These are phyloP conservation scores for Mycena polygramma DNA, from an alignment of 768 basidiomycete genomes.

Conservation along the genomic window DNA sequence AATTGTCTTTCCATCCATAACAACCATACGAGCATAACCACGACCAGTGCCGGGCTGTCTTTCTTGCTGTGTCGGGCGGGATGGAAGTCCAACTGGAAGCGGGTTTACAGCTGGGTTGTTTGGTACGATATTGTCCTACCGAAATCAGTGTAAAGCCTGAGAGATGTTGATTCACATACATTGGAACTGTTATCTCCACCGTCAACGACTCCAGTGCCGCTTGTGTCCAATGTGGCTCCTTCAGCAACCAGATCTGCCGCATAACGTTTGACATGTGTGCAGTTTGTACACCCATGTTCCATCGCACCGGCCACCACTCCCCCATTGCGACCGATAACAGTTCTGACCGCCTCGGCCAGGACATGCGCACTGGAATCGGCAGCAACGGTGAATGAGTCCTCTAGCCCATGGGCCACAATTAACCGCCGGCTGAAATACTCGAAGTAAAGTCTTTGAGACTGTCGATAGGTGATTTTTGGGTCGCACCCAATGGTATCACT, in stretches of 20 bases:
- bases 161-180: too few species aligned
- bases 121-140: too few species aligned
- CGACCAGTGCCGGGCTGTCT: too few species aligned
- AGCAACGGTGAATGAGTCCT: constrained; percentile 21
- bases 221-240: neutral
- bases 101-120: too few species aligned
- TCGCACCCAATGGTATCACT: neutral
- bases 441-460: constrained; percentile 43
- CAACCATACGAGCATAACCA: neutral
- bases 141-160: too few species aligned
- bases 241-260: neutral
- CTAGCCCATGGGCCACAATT: constrained; percentile 31
- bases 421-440: constrained; percentile 44
- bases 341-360: neutral
- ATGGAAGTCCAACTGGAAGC: too few species aligned
- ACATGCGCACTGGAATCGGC: constrained; percentile 29
- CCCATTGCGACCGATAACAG: neutral
- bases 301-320: neutral
- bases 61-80: too few species aligned
- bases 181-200: too few species aligned
- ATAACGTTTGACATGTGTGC: neutral
- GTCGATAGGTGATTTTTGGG: constrained; percentile 36
- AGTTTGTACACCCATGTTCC: neutral
- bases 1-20: constrained; percentile 9
- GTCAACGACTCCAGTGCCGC: too few species aligned